Conservation (phyloP, 257 asterid species). For the Cordia subcordata region DNA sequence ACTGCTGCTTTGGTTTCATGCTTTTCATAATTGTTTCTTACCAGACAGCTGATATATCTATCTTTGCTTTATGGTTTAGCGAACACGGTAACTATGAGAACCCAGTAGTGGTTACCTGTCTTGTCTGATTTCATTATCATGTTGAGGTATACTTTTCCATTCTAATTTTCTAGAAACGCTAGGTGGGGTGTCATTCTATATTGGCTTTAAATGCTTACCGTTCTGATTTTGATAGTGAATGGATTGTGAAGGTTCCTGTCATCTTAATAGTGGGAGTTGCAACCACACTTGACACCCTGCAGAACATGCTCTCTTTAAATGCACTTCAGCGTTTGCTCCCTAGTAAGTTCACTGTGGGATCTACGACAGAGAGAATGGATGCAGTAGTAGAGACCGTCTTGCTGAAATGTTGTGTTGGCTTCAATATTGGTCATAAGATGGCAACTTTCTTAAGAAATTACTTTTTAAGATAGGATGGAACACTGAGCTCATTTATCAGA, state of each 20-base stretch:
- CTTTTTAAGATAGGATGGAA: conserved; percentile 89
- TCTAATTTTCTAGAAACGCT: not conserved
- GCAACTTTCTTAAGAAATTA: conserved; percentile 63
- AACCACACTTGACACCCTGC: conserved; percentile 65
- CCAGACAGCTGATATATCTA: conserved; percentile 83
- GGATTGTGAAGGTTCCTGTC: conserved; percentile 74
- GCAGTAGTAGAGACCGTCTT: conserved; percentile 70
- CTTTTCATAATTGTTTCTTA: conserved; percentile 13
- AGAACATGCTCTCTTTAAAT: conserved; percentile 50
- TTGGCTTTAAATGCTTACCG: conserved; percentile 18
- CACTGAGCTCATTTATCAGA: conserved; percentile 72
- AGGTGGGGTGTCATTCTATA: not conserved
- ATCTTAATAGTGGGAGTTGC: conserved; percentile 83
- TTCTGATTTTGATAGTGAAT: conserved; percentile 61
- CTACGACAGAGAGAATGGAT: conserved; percentile 84
- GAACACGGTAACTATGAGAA: conserved; percentile 51
- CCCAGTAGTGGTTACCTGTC: conserved; percentile 74
- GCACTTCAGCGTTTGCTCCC: conserved; percentile 49
- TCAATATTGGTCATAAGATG: conserved; percentile 67
- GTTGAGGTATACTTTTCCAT: conserved; percentile 56
- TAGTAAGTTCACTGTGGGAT: conserved; percentile 58
- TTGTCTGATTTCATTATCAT: conserved; percentile 72
- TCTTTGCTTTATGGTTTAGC: conserved; percentile 77
- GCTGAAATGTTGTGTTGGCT: conserved; percentile 46
- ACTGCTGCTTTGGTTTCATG: conserved; percentile 13